Evolutionary conservation across 441 rosid genomes (phyloP), one percentile per base, ranked within the genome.

Genomic region (Gossypium davidsonii): DNA sequence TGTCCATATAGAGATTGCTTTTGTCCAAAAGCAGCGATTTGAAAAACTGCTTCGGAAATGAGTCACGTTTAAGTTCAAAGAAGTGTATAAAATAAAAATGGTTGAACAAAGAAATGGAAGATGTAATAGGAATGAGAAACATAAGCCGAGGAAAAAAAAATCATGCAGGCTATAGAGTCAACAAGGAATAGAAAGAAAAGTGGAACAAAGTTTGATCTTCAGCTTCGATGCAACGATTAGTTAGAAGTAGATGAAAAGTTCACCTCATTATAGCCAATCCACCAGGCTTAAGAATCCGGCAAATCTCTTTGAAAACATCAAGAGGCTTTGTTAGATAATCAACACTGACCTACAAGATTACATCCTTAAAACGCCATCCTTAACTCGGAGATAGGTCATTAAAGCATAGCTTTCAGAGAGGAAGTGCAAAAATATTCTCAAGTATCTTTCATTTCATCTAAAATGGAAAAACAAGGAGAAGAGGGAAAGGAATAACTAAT

Each of bases 1-100:
- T 69, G 98, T 92, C 97, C 97, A 92, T 83, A 92, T 84, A 0
- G 96, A 94, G 77, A 94, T 87, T 74, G 98, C 98, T 85, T 94
- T 92, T 9, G 97, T 92, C 83, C 86, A 94, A 80, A 94, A 92
- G 85, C 97, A 92, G 65, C 94, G 96, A 70, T 92, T 94, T 0
- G 98, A 94, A 76, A 91, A 94, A 86, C 98, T 90, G 85, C 20
- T 69, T 68, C 6, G 10, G 1, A 73, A 70, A 75, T 2, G 60
- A 25, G 73, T 62, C 65, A 9, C 57, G 42, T 59, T 46, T 14
- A 59, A n/a, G 25, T 76, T 34, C 70, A 34, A 78, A 64, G 61
- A 14, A 62, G 5, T n/a, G 9, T 0, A 18, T 48, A 55, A 18
- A 6, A 55, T 20, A 20, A 8, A 55, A 9, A 55, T 63, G 46